Base-by-base conservation (phyloP, 495 filamentous ascomycete species). In the Lasiosphaeris hirsuta region DNA sequence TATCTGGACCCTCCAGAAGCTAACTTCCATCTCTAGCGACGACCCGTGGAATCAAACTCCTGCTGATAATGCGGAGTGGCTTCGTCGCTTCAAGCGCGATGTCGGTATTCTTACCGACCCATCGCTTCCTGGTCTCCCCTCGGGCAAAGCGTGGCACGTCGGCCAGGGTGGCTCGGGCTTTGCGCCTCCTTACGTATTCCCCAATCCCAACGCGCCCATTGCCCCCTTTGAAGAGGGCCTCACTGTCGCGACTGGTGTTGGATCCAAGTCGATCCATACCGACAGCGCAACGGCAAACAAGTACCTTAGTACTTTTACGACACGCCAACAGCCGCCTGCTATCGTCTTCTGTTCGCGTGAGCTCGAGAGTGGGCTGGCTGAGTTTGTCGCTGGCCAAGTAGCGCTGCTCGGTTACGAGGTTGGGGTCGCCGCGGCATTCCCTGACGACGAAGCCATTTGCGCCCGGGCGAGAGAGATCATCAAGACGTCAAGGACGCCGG, bases 31-130 rank as follows among this genome's bases (percentile, higher is more conserved):
- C 19, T 23, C 3, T 54, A 80, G 77, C 56, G 83, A 86, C 64
- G 87, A 89, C 63, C 80, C 83, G 4, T 89, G 85, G 85, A 89
- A 89, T 66, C 84, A 87, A 69, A 90, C 87, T 0, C 83, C 85
- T 10, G 86, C 86, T 38, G 86, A 90, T 66, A 88, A 90, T 58
- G 76, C 79, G 15, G 78, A 87, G 43, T 90, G 87, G 87, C 77
- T 90, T 2, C 79, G 81, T 56, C 74, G 86, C 38, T 81, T 90
- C 65, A 90, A 90, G 66, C 82, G 84, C 4, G 81, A 85, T 59
- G 75, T 74, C 38, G 84, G 85, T 8, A 73, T 89, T 46, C 68
- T 80, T 2, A 70, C 75, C 0, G 60, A 71, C 18, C 60, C 72
- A 4, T 64, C 65, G 9, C 71, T 78, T 0, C 78, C 80, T 0